phyloP scores from a whole-genome alignment of 768 basidiomycete species.

The Lepiota brunneoincarnata region DNA sequence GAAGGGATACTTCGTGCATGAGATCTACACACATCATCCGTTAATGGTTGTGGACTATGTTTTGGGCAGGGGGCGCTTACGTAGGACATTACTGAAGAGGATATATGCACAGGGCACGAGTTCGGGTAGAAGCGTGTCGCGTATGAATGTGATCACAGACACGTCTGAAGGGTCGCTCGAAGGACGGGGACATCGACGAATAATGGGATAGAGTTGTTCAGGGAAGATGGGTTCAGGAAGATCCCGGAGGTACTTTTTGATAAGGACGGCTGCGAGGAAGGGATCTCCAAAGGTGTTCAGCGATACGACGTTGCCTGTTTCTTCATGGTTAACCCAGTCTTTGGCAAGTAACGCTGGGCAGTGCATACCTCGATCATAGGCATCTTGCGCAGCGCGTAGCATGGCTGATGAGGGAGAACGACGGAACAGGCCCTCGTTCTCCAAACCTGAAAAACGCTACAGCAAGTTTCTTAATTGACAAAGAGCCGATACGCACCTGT shows the following conservation, averaged over 20 bases:
- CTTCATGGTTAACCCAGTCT: conserved; percentile 5
- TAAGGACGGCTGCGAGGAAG: conserved; percentile 76
- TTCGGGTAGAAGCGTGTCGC: conserved; percentile 63
- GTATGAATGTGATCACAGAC: conserved; percentile 59
- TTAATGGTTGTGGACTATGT: conserved; percentile 9
- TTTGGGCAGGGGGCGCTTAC: conserved; percentile 34
- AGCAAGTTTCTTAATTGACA: background rate
- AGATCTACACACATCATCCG: conserved; percentile 49
- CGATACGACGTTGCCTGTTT: conserved; percentile 71
- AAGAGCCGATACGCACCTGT: conserved; percentile 34
- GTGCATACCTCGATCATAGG: conserved; percentile 75
- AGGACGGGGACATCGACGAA: conserved; percentile 65
- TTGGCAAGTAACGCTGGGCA: background rate
- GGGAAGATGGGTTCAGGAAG: conserved; percentile 78
- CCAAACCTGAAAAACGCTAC: conserved; percentile 42
- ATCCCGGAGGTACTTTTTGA: conserved; percentile 85
- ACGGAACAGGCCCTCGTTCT: conserved; percentile 79
- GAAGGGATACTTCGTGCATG: conserved; percentile 74
- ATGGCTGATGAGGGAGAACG: conserved; percentile 73
- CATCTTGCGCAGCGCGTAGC: conserved; percentile 74
- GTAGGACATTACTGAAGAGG: conserved; percentile 65
- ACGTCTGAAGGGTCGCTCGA: conserved; percentile 53
- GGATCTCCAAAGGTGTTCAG: conserved; percentile 75
- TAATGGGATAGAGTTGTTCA: conserved; percentile 60
- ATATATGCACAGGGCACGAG: conserved; percentile 73